Conservation (phyloP, 768 basidiomycete genomes). For the Gloeophyllum trabeum region DNA sequence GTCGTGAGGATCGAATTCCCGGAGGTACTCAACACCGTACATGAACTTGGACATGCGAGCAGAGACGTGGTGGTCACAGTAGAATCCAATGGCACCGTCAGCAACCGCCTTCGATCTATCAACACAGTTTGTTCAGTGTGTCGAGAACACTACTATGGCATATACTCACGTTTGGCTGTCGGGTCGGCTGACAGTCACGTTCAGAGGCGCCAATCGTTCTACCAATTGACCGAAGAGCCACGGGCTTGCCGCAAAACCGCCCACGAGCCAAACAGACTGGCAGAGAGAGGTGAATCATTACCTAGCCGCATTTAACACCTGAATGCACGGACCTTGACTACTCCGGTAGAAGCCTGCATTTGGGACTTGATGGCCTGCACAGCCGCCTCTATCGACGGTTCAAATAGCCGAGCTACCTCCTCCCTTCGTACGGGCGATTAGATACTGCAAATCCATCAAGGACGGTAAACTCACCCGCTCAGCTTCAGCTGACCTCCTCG, state of each 20-base stretch:
- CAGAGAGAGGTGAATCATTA: constrained; percentile 9
- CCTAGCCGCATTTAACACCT: constrained; percentile 1
- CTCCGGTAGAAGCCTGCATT: constrained; percentile 55
- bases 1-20: constrained; percentile 54
- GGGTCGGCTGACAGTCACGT: constrained; percentile 58
- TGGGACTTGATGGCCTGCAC: constrained; percentile 58
- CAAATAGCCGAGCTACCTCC: constrained; percentile 63
- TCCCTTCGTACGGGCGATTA: constrained; percentile 12
- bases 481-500: constrained; percentile 62
- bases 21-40: constrained; percentile 75
- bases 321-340: constrained; percentile 40
- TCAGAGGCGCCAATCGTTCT: constrained; percentile 44
- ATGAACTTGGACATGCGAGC: constrained; percentile 70
- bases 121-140: no score
- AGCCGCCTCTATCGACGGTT: constrained; percentile 70
- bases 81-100: constrained; percentile 77
- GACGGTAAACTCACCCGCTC: constrained; percentile 36
- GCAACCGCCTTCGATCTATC: constrained; percentile 78
- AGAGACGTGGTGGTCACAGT: constrained; percentile 76
- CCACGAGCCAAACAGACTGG: constrained; percentile 75
- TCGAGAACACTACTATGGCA: no score
- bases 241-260: constrained; percentile 75
- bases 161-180: constrained; percentile 64
- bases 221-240: constrained; percentile 73
- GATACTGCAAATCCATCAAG: background rate